These are phyloP conservation scores for Trichomonas tenax DNA, from an alignment of 208 protist genomes.

Conservation along the genomic window DNA sequence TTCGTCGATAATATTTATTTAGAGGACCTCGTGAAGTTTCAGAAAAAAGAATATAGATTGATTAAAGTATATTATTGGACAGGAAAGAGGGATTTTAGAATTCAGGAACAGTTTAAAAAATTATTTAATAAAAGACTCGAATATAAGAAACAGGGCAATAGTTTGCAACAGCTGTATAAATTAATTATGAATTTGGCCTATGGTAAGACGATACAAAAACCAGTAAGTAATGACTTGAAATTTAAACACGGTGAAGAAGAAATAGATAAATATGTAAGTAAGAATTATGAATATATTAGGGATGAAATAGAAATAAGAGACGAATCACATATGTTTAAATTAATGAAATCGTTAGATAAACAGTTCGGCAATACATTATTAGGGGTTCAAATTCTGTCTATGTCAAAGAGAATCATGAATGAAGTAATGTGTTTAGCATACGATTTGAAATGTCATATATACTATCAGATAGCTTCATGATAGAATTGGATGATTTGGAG, in stretches of 20 bases:
- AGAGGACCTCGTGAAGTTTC: background rate
- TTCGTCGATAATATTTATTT: background rate
- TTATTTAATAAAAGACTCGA: background rate
- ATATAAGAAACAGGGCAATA: background rate
- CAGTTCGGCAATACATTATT: background rate
- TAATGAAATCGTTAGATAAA: background rate
- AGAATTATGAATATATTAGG: background rate
- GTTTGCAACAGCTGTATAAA: too few species aligned
- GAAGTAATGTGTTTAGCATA: slow-evolving; percentile 13
- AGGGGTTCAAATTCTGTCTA: background rate
- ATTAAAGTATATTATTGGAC: background rate
- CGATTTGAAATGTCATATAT: background rate
- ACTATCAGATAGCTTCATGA: background rate
- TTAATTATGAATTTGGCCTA: background rate
- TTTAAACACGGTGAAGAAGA: background rate
- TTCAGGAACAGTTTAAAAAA: background rate
- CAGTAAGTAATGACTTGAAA: background rate
- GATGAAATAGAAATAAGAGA: background rate
- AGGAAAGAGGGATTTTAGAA: background rate
- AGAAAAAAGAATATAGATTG: background rate
- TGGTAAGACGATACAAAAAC: slow-evolving; percentile 3
- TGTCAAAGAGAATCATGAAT: too few species aligned
- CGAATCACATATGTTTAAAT: background rate
- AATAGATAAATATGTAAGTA: background rate
- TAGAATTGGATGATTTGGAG: background rate